phyloP scores from a whole-genome alignment of 2,329 filamentous ascomycete species.

The Phaeomoniella chlamydospora region DNA sequence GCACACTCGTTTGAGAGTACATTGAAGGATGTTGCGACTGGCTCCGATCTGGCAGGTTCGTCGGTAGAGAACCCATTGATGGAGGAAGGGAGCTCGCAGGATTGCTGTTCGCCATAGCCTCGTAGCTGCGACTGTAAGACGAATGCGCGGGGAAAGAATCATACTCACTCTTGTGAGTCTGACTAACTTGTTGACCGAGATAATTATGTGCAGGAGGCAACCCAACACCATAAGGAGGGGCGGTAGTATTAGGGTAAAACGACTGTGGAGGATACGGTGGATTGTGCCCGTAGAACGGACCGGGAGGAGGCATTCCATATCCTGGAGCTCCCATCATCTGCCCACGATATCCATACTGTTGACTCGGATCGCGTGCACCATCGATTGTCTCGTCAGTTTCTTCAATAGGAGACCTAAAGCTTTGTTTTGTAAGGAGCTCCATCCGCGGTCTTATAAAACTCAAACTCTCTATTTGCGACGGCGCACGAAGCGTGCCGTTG shows the following conservation, averaged over 20 bases:
- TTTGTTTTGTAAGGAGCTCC: conserved; percentile 47
- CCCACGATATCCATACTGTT: conserved; percentile 24
- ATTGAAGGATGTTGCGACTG: conserved; percentile 7
- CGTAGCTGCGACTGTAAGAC: conserved; percentile 9
- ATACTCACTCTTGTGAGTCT: conserved; percentile 10
- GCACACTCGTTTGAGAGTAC: conserved; percentile 12
- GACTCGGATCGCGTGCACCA: conserved; percentile 20
- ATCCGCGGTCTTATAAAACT: conserved; percentile 37
- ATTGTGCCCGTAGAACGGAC: not conserved
- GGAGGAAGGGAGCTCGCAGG: conserved; percentile 7
- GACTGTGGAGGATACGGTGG: not conserved
- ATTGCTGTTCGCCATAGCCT: conserved; percentile 7
- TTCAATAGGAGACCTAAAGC: conserved; percentile 52
- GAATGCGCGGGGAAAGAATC: conserved; percentile 9
- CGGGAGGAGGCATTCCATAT: conserved; percentile 4
- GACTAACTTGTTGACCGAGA: conserved; percentile 7
- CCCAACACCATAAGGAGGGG: not conserved
- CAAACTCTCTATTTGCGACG: conserved; percentile 38
- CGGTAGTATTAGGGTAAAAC: not conserved
- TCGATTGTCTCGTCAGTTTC: conserved; percentile 36
- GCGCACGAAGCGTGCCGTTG: conserved; percentile 41
- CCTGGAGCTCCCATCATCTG: conserved; percentile 18
- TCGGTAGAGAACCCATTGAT: conserved; percentile 8
- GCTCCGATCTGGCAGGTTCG: conserved; percentile 8
- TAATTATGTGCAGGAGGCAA: conserved; percentile 6